A percentile compares a stretch with the other conserved stretches of the same genome.
Evolutionary conservation across 2,329 filamentous ascomycete genomes (phyloP).

Genomic region (Penicillium sp.): DNA sequence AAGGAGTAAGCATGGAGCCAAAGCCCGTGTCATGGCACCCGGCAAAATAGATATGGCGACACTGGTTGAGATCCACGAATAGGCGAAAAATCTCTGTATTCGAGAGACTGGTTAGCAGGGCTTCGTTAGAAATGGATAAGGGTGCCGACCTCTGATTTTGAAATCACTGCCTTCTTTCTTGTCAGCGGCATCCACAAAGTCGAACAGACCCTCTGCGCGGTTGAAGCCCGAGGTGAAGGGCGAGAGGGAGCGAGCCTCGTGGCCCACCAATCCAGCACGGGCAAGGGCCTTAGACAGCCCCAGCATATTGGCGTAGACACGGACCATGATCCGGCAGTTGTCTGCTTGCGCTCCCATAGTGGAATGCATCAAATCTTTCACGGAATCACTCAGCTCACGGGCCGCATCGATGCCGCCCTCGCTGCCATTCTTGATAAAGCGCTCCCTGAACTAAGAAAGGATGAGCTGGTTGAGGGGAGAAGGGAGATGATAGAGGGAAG

Average conservation of each 20-base stretch:
- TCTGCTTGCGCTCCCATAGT: constrained; percentile 45
- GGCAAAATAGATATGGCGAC: constrained; percentile 60
- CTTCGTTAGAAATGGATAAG: not conserved
- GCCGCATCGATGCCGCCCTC: constrained; percentile 56
- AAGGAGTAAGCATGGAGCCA: constrained; percentile 52
- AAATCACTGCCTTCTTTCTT: constrained; percentile 57
- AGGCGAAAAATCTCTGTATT: constrained; percentile 39
- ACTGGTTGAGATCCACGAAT: constrained; percentile 55
- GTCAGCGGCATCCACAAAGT: constrained; percentile 59
- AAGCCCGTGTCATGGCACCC: constrained; percentile 59
- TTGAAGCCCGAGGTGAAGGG: constrained; percentile 56
- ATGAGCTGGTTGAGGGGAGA: constrained; percentile 45
- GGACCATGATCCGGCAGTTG: constrained; percentile 51
- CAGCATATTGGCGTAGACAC: constrained; percentile 53
- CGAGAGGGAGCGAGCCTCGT: constrained; percentile 53
- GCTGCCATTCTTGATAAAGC: constrained; percentile 44
- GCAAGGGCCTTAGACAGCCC: constrained; percentile 50
- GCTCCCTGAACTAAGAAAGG: constrained; percentile 57
- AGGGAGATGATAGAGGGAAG: constrained; percentile 49
- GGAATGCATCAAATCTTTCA: constrained; percentile 45
- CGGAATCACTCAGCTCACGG: constrained; percentile 48
- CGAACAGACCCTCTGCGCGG: constrained; percentile 53
- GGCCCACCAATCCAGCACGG: constrained; percentile 47
- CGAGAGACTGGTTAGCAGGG: constrained; percentile 1
- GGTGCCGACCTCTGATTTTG: constrained; percentile 52